phyloP scores from a whole-genome alignment of 345 rosid species.

The Lepidium sativum region DNA sequence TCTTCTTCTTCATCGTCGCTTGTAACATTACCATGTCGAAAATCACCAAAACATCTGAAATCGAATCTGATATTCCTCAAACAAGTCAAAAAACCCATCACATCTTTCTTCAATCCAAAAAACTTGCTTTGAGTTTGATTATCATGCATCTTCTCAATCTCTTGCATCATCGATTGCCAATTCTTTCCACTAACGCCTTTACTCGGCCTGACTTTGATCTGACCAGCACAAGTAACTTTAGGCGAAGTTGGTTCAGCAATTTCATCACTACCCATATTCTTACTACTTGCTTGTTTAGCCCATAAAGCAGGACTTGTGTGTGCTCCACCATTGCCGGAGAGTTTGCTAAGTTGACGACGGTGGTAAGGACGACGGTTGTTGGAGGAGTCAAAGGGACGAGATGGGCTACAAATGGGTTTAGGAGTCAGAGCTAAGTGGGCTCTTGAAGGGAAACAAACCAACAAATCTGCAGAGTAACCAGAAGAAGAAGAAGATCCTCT shows the following conservation, averaged over 20 bases:
- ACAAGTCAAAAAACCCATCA: constrained; percentile 68
- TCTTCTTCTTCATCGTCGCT: constrained; percentile 39
- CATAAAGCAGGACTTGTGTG: constrained; percentile 53
- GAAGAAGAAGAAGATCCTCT: constrained; percentile 33
- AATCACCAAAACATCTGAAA: constrained; percentile 60
- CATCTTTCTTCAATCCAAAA: constrained; percentile 63
- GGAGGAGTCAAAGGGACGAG: constrained; percentile 37
- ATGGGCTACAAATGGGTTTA: constrained; percentile 72
- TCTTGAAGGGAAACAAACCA: constrained; percentile 88
- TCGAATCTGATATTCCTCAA: constrained; percentile 45
- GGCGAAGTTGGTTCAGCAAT: constrained; percentile 83
- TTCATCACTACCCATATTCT: constrained; percentile 38
- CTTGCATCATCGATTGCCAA: constrained; percentile 82
- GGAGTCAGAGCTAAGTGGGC: constrained; percentile 62
- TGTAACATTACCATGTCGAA: constrained; percentile 37
- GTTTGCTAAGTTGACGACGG: constrained; percentile 32
- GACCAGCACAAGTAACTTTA: constrained; percentile 88
- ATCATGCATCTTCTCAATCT: constrained; percentile 54
- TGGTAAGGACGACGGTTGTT: constrained; percentile 37
- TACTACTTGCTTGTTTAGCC: constrained; percentile 43
- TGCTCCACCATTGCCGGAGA: constrained; percentile 14
- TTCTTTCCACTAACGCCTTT: constrained; percentile 37
- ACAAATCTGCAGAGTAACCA: constrained; percentile 66
- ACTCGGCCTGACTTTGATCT: constrained; percentile 77
- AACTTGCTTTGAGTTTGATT: constrained; percentile 37